phyloP scores from a whole-genome alignment of 75 land plant genomes.

The Gnetum montanum region DNA sequence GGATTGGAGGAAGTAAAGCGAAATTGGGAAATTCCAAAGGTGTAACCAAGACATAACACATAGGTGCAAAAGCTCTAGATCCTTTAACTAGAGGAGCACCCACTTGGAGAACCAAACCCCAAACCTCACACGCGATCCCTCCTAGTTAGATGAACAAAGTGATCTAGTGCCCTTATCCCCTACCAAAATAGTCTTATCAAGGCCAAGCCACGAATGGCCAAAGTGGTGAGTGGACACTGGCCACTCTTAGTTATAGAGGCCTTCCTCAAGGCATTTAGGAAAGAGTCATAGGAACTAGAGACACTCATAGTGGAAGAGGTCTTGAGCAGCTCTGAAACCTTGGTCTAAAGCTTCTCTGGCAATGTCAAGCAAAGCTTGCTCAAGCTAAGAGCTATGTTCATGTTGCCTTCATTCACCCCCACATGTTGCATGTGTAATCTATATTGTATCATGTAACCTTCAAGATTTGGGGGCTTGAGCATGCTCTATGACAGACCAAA shows the following conservation, averaged over 20 bases:
- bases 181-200: background rate
- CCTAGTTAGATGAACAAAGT: background rate
- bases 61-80: too few relatives aligned
- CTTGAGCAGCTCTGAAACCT: too few relatives aligned
- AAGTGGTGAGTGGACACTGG: background rate
- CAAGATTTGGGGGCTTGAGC: background rate
- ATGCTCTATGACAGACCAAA: background rate
- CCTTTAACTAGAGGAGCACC: background rate
- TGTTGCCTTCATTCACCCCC: too few relatives aligned
- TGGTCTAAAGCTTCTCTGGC: too few relatives aligned
- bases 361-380: too few relatives aligned
- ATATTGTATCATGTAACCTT: too few relatives aligned
- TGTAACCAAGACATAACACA: background rate
- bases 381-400: too few relatives aligned
- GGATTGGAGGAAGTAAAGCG: too few relatives aligned
- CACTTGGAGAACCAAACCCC: background rate
- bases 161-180: background rate
- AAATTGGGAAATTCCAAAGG: background rate
- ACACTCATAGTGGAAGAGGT: too few relatives aligned
- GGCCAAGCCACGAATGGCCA: background rate
- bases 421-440: too few relatives aligned
- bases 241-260: slow-evolving; percentile 1
- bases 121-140: background rate
- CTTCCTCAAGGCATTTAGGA: background rate
- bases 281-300: background rate